Conservation (phyloP, 768 basidiomycete genomes). For the Phanerochaete carnosa region DNA sequence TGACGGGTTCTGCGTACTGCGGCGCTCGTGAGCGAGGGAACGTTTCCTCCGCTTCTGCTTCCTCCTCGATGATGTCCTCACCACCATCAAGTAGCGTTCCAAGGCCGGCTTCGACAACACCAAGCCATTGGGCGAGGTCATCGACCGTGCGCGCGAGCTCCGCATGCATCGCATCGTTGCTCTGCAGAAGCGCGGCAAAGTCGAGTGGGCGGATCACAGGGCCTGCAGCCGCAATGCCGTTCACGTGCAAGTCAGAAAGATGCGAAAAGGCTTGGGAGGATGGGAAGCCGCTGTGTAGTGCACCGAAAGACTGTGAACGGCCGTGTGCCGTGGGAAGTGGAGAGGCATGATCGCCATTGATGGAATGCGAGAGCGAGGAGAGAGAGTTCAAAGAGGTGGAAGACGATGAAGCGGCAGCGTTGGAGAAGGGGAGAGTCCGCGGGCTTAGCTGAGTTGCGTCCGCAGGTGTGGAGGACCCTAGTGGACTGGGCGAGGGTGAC, state of each 20-base stretch:
- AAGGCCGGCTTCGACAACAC: constrained; percentile 69
- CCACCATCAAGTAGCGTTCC: constrained; percentile 56
- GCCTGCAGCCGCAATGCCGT: constrained; percentile 20
- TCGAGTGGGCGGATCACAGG: constrained; percentile 66
- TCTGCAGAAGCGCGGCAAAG: constrained; percentile 51
- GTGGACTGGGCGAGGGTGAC: constrained; percentile 37
- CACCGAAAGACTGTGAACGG: constrained; percentile 21
- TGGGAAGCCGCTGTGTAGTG: constrained; percentile 17
- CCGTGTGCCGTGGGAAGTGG: constrained; percentile 13
- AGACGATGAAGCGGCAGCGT: constrained; percentile 34
- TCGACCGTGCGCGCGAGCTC: constrained; percentile 75
- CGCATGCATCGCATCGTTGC: constrained; percentile 54
- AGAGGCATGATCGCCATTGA: constrained; percentile 20
- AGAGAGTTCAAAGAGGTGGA: constrained; percentile 37
- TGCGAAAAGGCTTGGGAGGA: neutral
- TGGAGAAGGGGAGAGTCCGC: constrained; percentile 15
- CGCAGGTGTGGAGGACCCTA: constrained; percentile 24
- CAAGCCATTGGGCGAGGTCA: constrained; percentile 74
- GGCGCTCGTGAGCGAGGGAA: neutral
- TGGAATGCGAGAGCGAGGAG: constrained; percentile 26
- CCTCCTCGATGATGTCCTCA: constrained; percentile 60
- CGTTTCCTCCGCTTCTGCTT: constrained; percentile 42
- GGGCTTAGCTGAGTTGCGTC: constrained; percentile 13
- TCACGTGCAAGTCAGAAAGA: constrained; percentile 7
- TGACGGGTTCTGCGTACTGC: neutral